Evolutionary conservation across 768 basidiomycete genomes (phyloP).

Genomic region (Dioszegia crocea): DNA sequence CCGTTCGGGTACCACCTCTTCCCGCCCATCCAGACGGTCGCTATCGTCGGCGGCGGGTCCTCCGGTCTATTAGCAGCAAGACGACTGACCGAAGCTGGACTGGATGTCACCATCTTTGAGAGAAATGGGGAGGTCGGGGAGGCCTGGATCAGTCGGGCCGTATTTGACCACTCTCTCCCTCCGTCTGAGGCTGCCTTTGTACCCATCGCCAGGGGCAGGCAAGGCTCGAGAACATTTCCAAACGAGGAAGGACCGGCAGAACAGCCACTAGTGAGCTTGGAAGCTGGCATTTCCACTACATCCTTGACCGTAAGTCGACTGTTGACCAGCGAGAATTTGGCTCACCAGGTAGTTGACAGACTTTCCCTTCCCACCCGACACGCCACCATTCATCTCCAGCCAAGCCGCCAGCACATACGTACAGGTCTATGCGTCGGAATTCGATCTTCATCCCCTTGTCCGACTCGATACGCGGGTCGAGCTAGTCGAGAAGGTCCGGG

Average conservation of each 20-base stretch:
- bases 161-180: constrained; percentile 12
- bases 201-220: constrained; percentile 1
- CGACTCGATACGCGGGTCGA: constrained; percentile 58
- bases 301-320: neutral
- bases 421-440: constrained; percentile 53
- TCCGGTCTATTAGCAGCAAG: constrained; percentile 25
- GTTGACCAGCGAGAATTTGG: neutral
- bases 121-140: constrained; percentile 27
- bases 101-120: constrained; percentile 31
- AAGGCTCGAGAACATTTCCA: constrained; percentile 11
- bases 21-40: constrained; percentile 23
- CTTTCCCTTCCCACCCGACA: constrained; percentile 26
- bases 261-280: neutral
- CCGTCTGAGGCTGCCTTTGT: constrained; percentile 32
- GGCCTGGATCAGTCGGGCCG: constrained; percentile 26
- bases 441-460: constrained; percentile 53
- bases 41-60: constrained; percentile 38
- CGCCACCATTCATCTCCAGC: constrained; percentile 46
- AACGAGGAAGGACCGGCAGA: neutral
- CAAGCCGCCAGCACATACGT: constrained; percentile 48
- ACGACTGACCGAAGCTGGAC: constrained; percentile 30
- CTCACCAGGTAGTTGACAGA: constrained; percentile 1
- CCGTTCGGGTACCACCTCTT: neutral
- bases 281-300: constrained; percentile 14
- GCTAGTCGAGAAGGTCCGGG: constrained; percentile 51